These are phyloP conservation scores for Vanderwaltozyma polyspora DNA, from an alignment of 805 yeast genomes.

Conservation along the genomic window DNA sequence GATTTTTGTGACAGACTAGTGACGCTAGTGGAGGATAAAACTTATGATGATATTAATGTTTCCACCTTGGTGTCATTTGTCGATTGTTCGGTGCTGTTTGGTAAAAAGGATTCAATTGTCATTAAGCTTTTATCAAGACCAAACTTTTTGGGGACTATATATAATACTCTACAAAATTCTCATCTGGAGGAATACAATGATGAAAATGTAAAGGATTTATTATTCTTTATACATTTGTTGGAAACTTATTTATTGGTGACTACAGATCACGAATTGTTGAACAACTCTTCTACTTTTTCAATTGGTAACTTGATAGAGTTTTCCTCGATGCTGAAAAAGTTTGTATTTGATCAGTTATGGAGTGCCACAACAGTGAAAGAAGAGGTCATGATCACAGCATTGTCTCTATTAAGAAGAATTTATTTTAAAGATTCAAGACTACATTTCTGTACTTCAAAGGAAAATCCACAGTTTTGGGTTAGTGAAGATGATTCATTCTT, in stretches of 20 bases:
- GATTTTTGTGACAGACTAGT: constrained; percentile 8
- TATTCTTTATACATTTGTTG: constrained; percentile 12
- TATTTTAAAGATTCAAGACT: constrained; percentile 23
- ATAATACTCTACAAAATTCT: neutral
- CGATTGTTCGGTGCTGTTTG: neutral
- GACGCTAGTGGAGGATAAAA: too few species aligned
- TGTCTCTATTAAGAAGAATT: constrained; percentile 16
- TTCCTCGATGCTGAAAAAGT: constrained; percentile 12
- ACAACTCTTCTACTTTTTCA: constrained; percentile 8
- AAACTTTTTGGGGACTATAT: constrained; percentile 7
- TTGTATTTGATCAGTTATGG: constrained; percentile 18
- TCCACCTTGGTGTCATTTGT: neutral
- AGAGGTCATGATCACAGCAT: constrained; percentile 5
- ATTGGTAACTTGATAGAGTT: constrained; percentile 9
- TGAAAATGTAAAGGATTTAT: constrained; percentile 1
- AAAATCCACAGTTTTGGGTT: constrained; percentile 14
- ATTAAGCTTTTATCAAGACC: constrained; percentile 11
- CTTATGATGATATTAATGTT: neutral
- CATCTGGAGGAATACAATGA: neutral
- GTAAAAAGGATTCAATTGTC: constrained; percentile 6
- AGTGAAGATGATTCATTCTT: constrained; percentile 15
- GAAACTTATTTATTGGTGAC: constrained; percentile 18
- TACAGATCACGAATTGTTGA: constrained; percentile 21
- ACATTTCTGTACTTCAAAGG: constrained; percentile 12
- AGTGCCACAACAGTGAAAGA: constrained; percentile 1